A percentile compares a stretch with the other conserved stretches of the same genome.
Conservation (phyloP, 345 rosid genomes). For the Firmiana major region DNA sequence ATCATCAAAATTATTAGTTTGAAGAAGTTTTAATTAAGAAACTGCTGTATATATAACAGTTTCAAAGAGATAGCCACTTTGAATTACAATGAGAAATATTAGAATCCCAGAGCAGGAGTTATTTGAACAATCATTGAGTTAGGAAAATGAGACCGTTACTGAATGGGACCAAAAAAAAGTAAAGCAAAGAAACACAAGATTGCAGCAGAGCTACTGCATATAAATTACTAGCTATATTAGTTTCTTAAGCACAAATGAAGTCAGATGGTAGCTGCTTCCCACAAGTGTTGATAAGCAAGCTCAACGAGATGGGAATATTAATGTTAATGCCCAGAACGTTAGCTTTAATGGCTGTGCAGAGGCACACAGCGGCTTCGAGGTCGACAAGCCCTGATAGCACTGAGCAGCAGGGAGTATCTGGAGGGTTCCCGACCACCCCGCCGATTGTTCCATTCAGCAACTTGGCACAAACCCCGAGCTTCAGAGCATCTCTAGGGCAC, state of each 20-base stretch:
- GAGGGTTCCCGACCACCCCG: conserved; percentile 52
- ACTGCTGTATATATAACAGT: background rate
- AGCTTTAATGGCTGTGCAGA: conserved; percentile 77
- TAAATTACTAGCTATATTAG: background rate
- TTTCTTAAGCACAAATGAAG: conserved; percentile 48
- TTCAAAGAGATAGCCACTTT: background rate
- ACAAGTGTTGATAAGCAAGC: conserved; percentile 65
- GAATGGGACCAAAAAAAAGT: background rate
- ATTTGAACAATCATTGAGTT: background rate
- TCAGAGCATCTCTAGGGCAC: conserved; percentile 64
- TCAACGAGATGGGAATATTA: conserved; percentile 56
- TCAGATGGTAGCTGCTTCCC: conserved; percentile 72
- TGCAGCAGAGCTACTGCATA: background rate
- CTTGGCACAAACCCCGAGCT: conserved; percentile 61
- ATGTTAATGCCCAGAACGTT: conserved; percentile 60
- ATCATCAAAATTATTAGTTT: background rate
- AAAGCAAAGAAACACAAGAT: background rate
- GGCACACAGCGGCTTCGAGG: conserved; percentile 65
- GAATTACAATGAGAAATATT: conserved; percentile 4
- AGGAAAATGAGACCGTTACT: background rate
- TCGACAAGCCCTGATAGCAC: conserved; percentile 54
- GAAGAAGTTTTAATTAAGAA: background rate
- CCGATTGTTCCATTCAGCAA: conserved; percentile 47
- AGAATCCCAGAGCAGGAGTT: background rate
- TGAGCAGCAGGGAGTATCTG: conserved; percentile 62